Percentiles rank a stretch among this genome's conserved stretches.
Conservation (phyloP, 2,329 filamentous ascomycete genomes). For the Hortaea sp. region DNA sequence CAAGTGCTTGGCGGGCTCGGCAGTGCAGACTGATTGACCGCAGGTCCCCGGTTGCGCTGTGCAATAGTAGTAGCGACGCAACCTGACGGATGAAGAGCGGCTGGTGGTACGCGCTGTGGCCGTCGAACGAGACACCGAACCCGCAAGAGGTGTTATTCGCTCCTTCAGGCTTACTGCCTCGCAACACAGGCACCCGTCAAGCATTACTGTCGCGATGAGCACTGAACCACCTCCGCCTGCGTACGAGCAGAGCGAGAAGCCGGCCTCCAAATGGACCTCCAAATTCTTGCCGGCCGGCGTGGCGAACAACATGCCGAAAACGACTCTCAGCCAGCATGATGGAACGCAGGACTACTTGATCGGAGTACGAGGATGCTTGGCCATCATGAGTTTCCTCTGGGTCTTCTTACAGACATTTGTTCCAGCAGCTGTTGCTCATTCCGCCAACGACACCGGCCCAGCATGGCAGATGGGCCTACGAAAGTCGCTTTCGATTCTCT, state of each 20-base stretch:
- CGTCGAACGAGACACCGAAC: no score
- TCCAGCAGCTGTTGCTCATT: slow-evolving; percentile 30
- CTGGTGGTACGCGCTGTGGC: no score
- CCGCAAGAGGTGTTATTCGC: no score
- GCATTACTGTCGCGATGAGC: no score
- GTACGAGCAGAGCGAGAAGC: slow-evolving; percentile 1
- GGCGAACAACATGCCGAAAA: not conserved
- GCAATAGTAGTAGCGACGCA: no score
- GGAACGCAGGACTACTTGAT: slow-evolving; percentile 24
- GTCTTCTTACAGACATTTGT: slow-evolving; percentile 35
- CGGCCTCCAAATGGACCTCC: slow-evolving; percentile 4
- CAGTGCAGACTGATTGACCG: no score
- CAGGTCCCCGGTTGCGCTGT: no score
- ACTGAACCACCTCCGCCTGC: not conserved
- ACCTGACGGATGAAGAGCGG: no score
- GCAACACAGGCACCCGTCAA: no score
- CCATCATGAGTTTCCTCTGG: slow-evolving; percentile 34
- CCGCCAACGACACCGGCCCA: slow-evolving; percentile 25
- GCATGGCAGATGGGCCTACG: slow-evolving; percentile 30
- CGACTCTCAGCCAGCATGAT: slow-evolving; percentile 4
- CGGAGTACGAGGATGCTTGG: slow-evolving; percentile 32
- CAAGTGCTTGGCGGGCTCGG: no score
- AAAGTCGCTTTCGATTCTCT: slow-evolving; percentile 35
- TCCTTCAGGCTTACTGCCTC: no score
- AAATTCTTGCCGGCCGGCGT: not conserved